Conservation (phyloP, 345 rosid species). For the Boechera stricta region DNA sequence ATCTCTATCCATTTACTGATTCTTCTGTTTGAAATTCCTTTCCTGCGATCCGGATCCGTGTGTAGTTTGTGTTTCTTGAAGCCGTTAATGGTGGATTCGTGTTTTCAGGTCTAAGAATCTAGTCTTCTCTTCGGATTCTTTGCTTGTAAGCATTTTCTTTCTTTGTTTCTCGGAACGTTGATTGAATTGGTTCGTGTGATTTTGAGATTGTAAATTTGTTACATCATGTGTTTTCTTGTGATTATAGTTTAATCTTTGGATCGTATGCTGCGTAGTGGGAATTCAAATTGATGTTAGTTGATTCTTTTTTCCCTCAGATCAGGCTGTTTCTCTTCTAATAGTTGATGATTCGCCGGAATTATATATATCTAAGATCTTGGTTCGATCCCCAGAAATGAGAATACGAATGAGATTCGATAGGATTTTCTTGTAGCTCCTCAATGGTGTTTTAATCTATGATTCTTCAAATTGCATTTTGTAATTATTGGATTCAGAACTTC, state of each 20-base stretch:
- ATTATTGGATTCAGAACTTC: background rate
- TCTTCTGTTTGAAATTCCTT: background rate
- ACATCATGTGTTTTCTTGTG: constrained; percentile 3
- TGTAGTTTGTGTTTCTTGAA: background rate
- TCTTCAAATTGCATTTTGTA: background rate
- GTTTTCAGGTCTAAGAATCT: too few species aligned
- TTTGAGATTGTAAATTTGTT: too few species aligned
- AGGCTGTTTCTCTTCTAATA: background rate
- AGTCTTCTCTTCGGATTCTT: too few species aligned
- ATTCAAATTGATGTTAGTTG: background rate
- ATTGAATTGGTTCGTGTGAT: too few species aligned
- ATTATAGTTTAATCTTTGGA: constrained; percentile 35
- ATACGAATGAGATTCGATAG: constrained; percentile 20
- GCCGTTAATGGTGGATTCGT: background rate
- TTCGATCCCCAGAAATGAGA: background rate
- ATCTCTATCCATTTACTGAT: constrained; percentile 2
- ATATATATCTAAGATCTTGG: constrained; percentile 8
- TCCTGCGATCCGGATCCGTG: constrained; percentile 13
- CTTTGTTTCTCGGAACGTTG: too few species aligned
- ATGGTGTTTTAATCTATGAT: background rate
- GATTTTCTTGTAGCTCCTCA: background rate
- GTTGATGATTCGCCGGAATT: constrained; percentile 5
- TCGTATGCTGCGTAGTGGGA: constrained; percentile 3
- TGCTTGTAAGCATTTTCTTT: too few species aligned
- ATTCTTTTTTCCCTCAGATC: background rate